phyloP scores from a whole-genome alignment of 352 stramenopile species.

The Globisporangium mamillatum region DNA sequence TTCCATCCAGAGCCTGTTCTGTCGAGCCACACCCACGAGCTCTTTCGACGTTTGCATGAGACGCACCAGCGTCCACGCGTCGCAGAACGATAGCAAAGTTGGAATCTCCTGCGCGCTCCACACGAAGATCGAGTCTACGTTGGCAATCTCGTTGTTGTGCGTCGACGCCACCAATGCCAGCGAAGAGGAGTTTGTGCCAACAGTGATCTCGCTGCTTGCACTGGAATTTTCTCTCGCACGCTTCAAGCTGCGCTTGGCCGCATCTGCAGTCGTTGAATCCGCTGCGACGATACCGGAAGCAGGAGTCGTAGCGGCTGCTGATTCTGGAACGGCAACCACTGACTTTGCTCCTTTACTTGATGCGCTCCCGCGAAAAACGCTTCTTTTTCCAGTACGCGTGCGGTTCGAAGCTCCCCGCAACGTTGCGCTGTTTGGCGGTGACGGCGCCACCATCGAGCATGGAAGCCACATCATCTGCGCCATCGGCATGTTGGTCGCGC shows the following conservation, averaged over 20 bases:
- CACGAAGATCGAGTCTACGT: slow-evolving; percentile 21
- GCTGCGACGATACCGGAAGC: neutral
- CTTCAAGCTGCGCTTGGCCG: slow-evolving; percentile 9
- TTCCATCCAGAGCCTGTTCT: slow-evolving; percentile 32
- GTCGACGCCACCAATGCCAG: neutral
- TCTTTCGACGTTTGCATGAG: slow-evolving; percentile 37
- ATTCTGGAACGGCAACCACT: neutral
- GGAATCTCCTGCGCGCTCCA: slow-evolving; percentile 44
- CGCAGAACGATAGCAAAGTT: slow-evolving; percentile 40
- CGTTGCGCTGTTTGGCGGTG: neutral
- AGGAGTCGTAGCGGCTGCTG: neutral
- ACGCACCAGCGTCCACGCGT: slow-evolving; percentile 44
- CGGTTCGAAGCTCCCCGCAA: slow-evolving; percentile 3
- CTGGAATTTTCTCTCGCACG: slow-evolving; percentile 5
- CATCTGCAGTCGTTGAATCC: neutral
- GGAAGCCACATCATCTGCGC: slow-evolving; percentile 42
- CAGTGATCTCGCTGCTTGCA: neutral
- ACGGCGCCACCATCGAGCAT: slow-evolving; percentile 27
- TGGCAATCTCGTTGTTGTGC: neutral
- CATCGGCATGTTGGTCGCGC: slow-evolving; percentile 23
- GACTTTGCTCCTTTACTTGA: neutral
- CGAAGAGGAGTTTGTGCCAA: neutral
- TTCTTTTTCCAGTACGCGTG: slow-evolving; percentile 9
- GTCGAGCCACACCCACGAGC: slow-evolving; percentile 18
- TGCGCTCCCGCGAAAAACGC: neutral